A percentile compares a stretch with the other conserved stretches of the same genome.
Evolutionary conservation across 2,329 filamentous ascomycete species (phyloP).

Genomic region (Pseudogymnoascus sp.): DNA sequence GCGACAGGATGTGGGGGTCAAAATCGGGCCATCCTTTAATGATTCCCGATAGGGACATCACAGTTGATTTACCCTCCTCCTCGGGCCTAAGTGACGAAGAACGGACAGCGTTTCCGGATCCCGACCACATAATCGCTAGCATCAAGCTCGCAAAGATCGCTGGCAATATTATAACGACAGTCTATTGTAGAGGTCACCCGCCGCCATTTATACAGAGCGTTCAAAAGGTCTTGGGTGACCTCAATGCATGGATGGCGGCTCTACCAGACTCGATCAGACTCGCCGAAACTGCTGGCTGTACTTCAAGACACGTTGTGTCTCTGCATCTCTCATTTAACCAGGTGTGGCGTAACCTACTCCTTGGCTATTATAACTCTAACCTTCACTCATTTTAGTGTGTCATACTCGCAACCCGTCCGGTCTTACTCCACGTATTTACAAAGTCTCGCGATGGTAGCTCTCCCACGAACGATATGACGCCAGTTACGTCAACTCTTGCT

Average conservation of each 20-base stretch:
- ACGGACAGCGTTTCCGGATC: slow-evolving; percentile 32
- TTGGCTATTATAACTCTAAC: neutral
- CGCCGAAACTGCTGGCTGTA: slow-evolving; percentile 31
- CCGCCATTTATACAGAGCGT: slow-evolving; percentile 25
- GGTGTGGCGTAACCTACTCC: neutral
- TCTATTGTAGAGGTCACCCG: slow-evolving; percentile 12
- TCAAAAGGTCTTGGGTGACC: slow-evolving; percentile 29
- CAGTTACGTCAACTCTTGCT: slow-evolving; percentile 31
- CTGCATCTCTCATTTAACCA: neutral
- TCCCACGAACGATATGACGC: neutral
- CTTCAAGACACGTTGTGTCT: neutral
- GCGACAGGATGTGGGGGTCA: slow-evolving; percentile 42
- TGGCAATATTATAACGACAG: slow-evolving; percentile 23
- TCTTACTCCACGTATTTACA: neutral
- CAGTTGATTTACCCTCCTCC: slow-evolving; percentile 36
- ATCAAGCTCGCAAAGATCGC: slow-evolving; percentile 34
- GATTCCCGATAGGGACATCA: slow-evolving; percentile 41
- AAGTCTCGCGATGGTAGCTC: neutral
- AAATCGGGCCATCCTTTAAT: slow-evolving; percentile 42
- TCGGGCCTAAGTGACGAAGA: slow-evolving; percentile 23
- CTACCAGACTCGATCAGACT: slow-evolving; percentile 30
- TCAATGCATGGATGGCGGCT: slow-evolving; percentile 33
- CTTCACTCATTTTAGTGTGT: neutral
- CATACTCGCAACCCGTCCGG: neutral
- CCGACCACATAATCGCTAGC: slow-evolving; percentile 32